These are phyloP conservation scores for Leavenworthia alabamica DNA, from an alignment of 345 rosid genomes.

Conservation along the genomic window DNA sequence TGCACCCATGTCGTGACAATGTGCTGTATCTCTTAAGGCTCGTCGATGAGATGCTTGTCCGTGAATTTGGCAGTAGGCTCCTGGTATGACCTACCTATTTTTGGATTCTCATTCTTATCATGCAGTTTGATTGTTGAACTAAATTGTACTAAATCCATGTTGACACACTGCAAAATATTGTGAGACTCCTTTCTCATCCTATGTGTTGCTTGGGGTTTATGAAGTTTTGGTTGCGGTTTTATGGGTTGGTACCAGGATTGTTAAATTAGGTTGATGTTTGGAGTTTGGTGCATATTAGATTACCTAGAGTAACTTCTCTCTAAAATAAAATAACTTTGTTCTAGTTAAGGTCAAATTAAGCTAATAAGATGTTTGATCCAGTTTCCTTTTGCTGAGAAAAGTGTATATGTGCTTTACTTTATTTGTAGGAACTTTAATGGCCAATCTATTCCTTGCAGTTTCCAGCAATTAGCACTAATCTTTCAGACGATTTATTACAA, in stretches of 20 bases:
- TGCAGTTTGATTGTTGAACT: constrained; percentile 7
- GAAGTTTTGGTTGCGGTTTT: neutral
- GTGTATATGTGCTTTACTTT: neutral
- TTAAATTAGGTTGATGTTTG: neutral
- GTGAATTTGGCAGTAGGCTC: constrained; percentile 64
- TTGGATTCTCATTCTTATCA: neutral
- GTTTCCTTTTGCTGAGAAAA: neutral
- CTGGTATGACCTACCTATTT: constrained; percentile 45
- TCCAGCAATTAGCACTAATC: constrained; percentile 53
- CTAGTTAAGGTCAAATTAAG: constrained; percentile 2
- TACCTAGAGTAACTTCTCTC: constrained; percentile 13
- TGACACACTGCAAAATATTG: neutral
- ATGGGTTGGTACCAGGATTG: neutral
- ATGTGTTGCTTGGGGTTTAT: neutral
- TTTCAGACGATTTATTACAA: constrained; percentile 49
- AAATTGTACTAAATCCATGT: constrained; percentile 1
- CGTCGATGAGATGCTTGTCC: constrained; percentile 82
- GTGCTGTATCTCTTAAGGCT: constrained; percentile 66
- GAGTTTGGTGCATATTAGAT: constrained; percentile 5
- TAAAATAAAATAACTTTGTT: constrained; percentile 1
- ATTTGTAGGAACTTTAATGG: constrained; percentile 1
- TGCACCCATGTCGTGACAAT: constrained; percentile 94
- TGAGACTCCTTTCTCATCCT: neutral
- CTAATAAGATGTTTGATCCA: neutral
- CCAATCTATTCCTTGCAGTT: constrained; percentile 54